Conservation (phyloP, 805 yeast genomes). For the Teunomyces tritomae region DNA sequence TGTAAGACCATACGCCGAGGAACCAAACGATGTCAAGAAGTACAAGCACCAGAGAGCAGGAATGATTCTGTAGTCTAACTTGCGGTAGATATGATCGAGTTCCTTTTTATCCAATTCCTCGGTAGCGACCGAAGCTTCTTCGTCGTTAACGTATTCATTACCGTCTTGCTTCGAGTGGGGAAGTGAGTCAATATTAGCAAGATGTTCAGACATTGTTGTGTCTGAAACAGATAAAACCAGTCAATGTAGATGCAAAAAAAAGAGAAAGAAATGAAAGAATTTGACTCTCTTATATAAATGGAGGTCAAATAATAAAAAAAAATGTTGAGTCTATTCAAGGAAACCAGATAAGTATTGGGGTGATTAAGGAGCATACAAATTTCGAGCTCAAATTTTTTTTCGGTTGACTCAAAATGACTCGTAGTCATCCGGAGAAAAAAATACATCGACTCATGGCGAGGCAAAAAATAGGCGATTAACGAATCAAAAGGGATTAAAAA, state of each 20-base stretch:
- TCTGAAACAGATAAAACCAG: background rate
- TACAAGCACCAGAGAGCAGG: constrained; percentile 82
- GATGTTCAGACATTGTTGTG: background rate
- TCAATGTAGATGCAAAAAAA: too few relatives aligned
- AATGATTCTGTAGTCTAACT: constrained; percentile 66
- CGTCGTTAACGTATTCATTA: constrained; percentile 6
- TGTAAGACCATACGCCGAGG: constrained; percentile 73
- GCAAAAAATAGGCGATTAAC: background rate
- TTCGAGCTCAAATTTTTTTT: background rate
- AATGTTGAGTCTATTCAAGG: background rate
- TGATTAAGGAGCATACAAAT: background rate
- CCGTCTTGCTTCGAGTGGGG: background rate
- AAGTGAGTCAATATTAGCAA: background rate
- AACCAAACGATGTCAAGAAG: constrained; percentile 76
- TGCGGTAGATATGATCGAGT: constrained; percentile 56
- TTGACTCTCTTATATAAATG: background rate
- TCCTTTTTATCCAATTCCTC: constrained; percentile 19
- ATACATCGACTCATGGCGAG: background rate
- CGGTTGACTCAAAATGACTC: constrained; percentile 6
- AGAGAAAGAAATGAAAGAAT: background rate
- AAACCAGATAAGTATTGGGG: background rate
- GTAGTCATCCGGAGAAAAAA: background rate
- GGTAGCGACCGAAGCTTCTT: constrained; percentile 9
- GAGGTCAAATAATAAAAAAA: background rate
- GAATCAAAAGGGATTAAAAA: too few relatives aligned